These are phyloP conservation scores for Arachis stenosperma DNA, from an alignment of 306 rosid species.

Conservation along the genomic window DNA sequence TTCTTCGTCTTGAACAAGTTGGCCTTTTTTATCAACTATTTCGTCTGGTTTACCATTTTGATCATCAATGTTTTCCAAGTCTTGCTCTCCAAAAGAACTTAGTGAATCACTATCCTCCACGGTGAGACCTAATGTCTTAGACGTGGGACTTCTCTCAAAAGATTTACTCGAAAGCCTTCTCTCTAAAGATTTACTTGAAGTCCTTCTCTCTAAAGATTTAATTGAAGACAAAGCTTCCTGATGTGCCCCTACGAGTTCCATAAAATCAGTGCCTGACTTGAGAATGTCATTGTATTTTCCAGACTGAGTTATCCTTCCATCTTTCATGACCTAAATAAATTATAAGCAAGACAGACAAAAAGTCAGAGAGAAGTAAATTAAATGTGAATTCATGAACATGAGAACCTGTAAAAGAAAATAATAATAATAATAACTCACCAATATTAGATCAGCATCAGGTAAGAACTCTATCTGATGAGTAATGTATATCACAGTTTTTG, in stretches of 20 bases:
- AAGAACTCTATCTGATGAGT: slow-evolving; percentile 93
- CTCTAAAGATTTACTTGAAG: slow-evolving; percentile 50
- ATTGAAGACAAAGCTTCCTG: slow-evolving; percentile 68
- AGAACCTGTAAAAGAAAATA: background rate
- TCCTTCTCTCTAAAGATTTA: slow-evolving; percentile 39
- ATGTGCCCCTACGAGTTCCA: slow-evolving; percentile 86
- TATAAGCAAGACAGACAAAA: background rate
- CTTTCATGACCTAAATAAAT: slow-evolving; percentile 75
- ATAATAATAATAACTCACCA: slow-evolving; percentile 50
- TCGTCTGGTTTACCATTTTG: slow-evolving; percentile 46
- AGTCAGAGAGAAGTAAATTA: slow-evolving; percentile 4
- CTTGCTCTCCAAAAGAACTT: slow-evolving; percentile 38
- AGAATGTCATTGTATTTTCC: slow-evolving; percentile 76
- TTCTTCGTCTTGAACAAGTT: slow-evolving; percentile 91
- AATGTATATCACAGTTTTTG: slow-evolving; percentile 79
- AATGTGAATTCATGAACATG: background rate
- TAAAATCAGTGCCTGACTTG: slow-evolving; percentile 65
- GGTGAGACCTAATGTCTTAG: slow-evolving; percentile 26
- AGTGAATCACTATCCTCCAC: slow-evolving; percentile 36
- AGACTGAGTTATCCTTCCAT: slow-evolving; percentile 77
- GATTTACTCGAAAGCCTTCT: slow-evolving; percentile 52
- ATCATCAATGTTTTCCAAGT: slow-evolving; percentile 43
- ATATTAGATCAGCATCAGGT: slow-evolving; percentile 81
- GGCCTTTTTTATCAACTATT: slow-evolving; percentile 52
- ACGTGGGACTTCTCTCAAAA: slow-evolving; percentile 36